Evolutionary conservation across 2,329 filamentous ascomycete species (phyloP), one percentile per base, ranked within the genome.

Genomic region (Penicillium griseofulvum): DNA sequence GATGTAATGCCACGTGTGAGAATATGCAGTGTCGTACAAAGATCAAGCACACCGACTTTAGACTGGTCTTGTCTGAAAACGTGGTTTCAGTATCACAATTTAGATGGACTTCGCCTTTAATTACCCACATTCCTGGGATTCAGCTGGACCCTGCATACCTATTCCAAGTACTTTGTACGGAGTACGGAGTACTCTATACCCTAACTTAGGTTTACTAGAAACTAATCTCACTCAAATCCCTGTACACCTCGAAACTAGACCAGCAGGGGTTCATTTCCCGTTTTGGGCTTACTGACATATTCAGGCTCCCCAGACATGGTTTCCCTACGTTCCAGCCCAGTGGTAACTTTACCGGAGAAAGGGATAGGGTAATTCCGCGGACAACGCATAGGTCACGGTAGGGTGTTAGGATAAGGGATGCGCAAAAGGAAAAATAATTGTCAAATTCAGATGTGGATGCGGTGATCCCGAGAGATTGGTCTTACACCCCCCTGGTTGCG

Each of bases 381-480:
- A 5, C 12, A 34, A 44, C 19, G 37, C 34, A 36, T 36, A 36
- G 48, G 14, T 29, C 12, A 33, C n/a, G 14, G 22, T 33, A 42
- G 48, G 7, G 16, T 36, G 29, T 48, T 11, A 34, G 42, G 19
- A 52, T 34, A 46, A 47, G 48, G 37, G 47, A 49, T 49, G 48
- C 28, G 19, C 7, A 42, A 37, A 43, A 36, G 5, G 14, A 34
- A 33, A 52, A 38, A 19, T 43, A 37, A 17, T n/a, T 47, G n/a
- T 16, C 10, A 42, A 36, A 41, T 33, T 31, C 28, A 39, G 36
- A 55, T 29, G 36, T 39, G 39, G 41, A 53, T 43, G 47, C 45
- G 36, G 47, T 44, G 57, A 61, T 52, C 57, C 59, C 59, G 52
- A 57, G 19, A 53, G 52, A 52, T 34, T 43, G 55, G 45, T 51